phyloP scores from a whole-genome alignment of 73 alveolate species.

The Paramecium tetraurelia region DNA sequence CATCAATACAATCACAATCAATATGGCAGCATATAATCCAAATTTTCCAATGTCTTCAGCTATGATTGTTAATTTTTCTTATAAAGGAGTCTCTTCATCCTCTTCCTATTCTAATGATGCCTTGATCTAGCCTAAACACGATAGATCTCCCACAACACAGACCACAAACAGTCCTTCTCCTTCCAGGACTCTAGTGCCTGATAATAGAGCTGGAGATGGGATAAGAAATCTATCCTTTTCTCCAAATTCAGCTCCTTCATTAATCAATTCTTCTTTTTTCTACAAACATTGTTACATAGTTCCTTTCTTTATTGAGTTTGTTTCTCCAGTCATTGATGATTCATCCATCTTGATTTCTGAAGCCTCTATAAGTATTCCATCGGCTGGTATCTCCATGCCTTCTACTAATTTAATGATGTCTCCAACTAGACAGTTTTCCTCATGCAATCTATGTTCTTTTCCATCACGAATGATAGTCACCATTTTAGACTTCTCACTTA shows the following conservation, averaged over 20 bases:
- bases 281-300: slow-evolving; percentile 53
- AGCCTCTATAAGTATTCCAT: slow-evolving; percentile 73
- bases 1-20: slow-evolving; percentile 79
- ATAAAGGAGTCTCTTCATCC: slow-evolving; percentile 82
- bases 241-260: slow-evolving; percentile 20
- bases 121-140: slow-evolving; percentile 50
- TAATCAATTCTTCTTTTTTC: slow-evolving; percentile 61
- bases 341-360: slow-evolving; percentile 68
- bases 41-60: slow-evolving; percentile 92
- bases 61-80: slow-evolving; percentile 87
- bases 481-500: slow-evolving; percentile 49
- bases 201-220: slow-evolving; percentile 77
- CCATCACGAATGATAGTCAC: slow-evolving; percentile 75
- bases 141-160: slow-evolving; percentile 55
- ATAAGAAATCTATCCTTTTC: slow-evolving; percentile 46
- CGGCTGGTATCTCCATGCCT: slow-evolving; percentile 89
- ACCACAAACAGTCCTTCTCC: slow-evolving; percentile 61
- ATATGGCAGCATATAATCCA: slow-evolving; percentile 86
- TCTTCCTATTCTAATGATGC: slow-evolving; percentile 56
- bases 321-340: slow-evolving; percentile 86
- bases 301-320: slow-evolving; percentile 70
- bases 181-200: slow-evolving; percentile 71
- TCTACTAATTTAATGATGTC: slow-evolving; percentile 69
- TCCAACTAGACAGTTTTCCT: slow-evolving; percentile 76
- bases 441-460: slow-evolving; percentile 49